These are phyloP conservation scores for Cairneyella variabilis DNA, from an alignment of 495 filamentous ascomycete genomes.

Conservation along the genomic window DNA sequence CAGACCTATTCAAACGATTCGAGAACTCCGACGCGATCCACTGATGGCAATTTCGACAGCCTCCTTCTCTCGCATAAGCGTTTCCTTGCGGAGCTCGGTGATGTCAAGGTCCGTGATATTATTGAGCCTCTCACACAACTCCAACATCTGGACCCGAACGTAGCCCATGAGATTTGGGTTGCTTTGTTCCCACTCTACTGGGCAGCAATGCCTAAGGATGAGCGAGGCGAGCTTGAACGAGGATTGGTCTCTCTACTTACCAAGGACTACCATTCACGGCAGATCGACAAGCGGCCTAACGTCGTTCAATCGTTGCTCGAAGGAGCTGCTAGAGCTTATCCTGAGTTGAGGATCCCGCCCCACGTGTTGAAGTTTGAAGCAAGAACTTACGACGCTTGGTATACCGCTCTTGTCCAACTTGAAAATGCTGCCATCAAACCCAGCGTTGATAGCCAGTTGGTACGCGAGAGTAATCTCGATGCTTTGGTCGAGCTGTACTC, in stretches of 20 bases:
- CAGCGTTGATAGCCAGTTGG: constrained; percentile 72
- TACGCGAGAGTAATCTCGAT: constrained; percentile 91
- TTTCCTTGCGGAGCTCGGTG: constrained; percentile 78
- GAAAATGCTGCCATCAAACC: constrained; percentile 83
- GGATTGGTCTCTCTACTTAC: constrained; percentile 82
- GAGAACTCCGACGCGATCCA: constrained; percentile 66
- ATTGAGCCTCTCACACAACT: constrained; percentile 90
- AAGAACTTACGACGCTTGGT: constrained; percentile 92
- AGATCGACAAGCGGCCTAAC: constrained; percentile 90
- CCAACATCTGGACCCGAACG: constrained; percentile 78
- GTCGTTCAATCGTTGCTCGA: constrained; percentile 88
- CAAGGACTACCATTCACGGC: constrained; percentile 90
- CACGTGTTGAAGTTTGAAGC: constrained; percentile 93
- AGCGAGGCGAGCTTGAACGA: constrained; percentile 85
- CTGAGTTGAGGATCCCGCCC: constrained; percentile 85
- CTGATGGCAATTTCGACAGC: constrained; percentile 75
- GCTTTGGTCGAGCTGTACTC: constrained; percentile 89
- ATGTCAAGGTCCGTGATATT: constrained; percentile 80
- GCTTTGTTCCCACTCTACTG: constrained; percentile 88
- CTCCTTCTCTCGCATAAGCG: constrained; percentile 73
- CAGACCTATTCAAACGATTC: constrained; percentile 65
- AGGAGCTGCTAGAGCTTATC: constrained; percentile 74
- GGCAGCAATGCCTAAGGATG: constrained; percentile 82
- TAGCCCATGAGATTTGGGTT: constrained; percentile 86
- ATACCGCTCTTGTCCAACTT: constrained; percentile 77